phyloP scores from a whole-genome alignment of 1,284 basidiomycete genomes.

The Leccinum fallax region DNA sequence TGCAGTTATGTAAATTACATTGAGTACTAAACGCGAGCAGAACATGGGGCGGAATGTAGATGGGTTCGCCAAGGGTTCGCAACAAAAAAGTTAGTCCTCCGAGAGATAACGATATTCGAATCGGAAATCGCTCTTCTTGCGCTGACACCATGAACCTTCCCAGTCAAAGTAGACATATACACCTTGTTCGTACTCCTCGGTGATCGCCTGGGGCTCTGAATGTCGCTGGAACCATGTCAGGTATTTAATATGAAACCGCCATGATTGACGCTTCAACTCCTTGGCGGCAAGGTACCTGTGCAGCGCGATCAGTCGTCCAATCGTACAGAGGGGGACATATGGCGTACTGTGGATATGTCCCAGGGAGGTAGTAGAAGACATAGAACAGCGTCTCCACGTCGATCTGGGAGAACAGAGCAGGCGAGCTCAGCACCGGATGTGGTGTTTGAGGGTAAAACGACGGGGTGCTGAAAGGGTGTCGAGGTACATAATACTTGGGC shows the following conservation, averaged over 20 bases:
- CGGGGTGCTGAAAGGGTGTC: constrained; percentile 92
- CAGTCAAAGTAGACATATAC: constrained; percentile 98
- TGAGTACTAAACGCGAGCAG: constrained; percentile 14
- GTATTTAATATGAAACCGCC: constrained; percentile 99
- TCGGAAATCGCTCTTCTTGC: constrained; percentile 97
- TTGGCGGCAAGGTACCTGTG: constrained; percentile 91
- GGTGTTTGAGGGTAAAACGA: constrained; percentile 94
- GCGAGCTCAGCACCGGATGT: constrained; percentile 80
- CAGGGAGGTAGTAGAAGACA: constrained; percentile 98
- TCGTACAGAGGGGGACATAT: constrained; percentile 2
- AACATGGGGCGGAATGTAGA: constrained; percentile 3
- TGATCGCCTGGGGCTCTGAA: constrained; percentile 98
- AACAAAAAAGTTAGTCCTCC: constrained; percentile 61
- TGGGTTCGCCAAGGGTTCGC: not conserved
- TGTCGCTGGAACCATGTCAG: constrained; percentile 99
- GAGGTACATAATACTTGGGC: constrained; percentile 95
- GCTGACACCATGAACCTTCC: constrained; percentile 97
- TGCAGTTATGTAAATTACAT: constrained; percentile 31
- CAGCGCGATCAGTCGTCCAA: constrained; percentile 7
- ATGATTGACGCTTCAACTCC: constrained; percentile 96
- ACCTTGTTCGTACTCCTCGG: constrained; percentile 99
- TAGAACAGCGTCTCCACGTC: constrained; percentile 99
- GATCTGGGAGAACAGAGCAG: constrained; percentile 87
- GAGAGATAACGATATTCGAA: constrained; percentile 93
- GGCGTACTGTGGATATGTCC: constrained; percentile 93